Evolutionary conservation across 1,284 basidiomycete species (phyloP), one percentile per base, ranked within the genome.

Genomic region (Mycosarcoma mackinlayi): DNA sequence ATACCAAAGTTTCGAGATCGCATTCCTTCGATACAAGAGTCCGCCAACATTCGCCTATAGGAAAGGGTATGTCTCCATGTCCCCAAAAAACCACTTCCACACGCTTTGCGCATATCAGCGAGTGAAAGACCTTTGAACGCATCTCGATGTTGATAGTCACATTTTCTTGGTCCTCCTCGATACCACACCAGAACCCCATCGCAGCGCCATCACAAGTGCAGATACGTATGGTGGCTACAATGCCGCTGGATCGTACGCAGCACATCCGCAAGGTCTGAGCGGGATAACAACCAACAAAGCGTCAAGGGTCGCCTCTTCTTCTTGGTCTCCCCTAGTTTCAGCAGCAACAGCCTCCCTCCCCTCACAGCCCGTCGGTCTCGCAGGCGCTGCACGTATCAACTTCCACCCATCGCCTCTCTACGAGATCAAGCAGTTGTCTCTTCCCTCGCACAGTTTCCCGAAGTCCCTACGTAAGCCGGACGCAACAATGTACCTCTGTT

Each of bases 321-420:
- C 62, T 38, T 46, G 41, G 23, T 52, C 60, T 47, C 45, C 52
- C 55, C 24, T 52, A 39, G 53, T 40, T n/a, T 11, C 61, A 19
- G 41, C 57, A 38, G 30, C 47, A 21, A 16, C 51, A 34, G 37
- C 41, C 10, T 45, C 47, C 6, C 28, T 39, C 8, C 30, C 48
- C 11, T 52, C 55, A 2, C 39, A 45, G 6, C 56, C 47, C 14
- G 25, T 67, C 13, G 58, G 55, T 16, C 31, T 46, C 11, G 57
- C 58, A 47, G 65, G 57, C 16, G 13, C 58, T 4, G 38, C 44
- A 18, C 62, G 54, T 40, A 60, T 65, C 58, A 65, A 68, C 48
- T 79, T 79, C 39, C 65, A 62, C 25, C 51, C 74, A 6, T 79
- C 78, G 4, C 78, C 78, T 0, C 78, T 79, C 45, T 79, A 68